These are phyloP conservation scores for Penstemon davidsonii DNA, from an alignment of 257 asterid genomes.

Conservation along the genomic window DNA sequence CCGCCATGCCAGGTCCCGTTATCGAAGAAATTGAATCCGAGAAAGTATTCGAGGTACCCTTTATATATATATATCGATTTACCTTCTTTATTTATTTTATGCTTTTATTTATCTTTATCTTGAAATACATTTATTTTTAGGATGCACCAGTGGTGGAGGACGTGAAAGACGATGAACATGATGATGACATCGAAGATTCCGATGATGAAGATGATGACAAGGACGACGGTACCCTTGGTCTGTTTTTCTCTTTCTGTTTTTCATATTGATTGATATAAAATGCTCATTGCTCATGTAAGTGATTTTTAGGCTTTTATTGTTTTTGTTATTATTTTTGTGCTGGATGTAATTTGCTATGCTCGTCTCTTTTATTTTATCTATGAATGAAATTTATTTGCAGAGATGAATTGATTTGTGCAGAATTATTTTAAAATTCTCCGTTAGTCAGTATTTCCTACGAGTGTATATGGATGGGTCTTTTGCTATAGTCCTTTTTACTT, in stretches of 20 bases:
- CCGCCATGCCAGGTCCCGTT: constrained; percentile 79
- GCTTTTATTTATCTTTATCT: constrained; percentile 1
- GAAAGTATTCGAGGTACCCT: constrained; percentile 50
- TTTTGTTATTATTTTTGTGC: background rate
- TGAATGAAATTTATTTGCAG: too few species aligned
- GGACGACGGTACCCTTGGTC: constrained; percentile 62
- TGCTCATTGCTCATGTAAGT: background rate
- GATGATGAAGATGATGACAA: constrained; percentile 76
- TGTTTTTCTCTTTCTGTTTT: background rate
- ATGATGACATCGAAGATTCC: constrained; percentile 64
- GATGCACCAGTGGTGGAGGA: constrained; percentile 83
- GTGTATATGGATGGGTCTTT: constrained; percentile 1
- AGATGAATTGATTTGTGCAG: too few species aligned
- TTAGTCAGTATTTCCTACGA: background rate
- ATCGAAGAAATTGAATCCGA: constrained; percentile 53
- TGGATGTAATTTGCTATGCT: too few species aligned
- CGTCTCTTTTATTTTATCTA: too few species aligned
- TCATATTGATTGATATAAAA: background rate
- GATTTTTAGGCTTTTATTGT: background rate
- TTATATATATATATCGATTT: background rate
- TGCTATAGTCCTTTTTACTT: background rate
- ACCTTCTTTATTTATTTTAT: background rate
- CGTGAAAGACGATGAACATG: constrained; percentile 76
- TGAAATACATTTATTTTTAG: constrained; percentile 8
- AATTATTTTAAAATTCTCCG: too few species aligned